Percentiles rank a stretch among this genome's conserved stretches.
Conservation (phyloP, 1,284 basidiomycete genomes). For the Gomphus sp. region DNA sequence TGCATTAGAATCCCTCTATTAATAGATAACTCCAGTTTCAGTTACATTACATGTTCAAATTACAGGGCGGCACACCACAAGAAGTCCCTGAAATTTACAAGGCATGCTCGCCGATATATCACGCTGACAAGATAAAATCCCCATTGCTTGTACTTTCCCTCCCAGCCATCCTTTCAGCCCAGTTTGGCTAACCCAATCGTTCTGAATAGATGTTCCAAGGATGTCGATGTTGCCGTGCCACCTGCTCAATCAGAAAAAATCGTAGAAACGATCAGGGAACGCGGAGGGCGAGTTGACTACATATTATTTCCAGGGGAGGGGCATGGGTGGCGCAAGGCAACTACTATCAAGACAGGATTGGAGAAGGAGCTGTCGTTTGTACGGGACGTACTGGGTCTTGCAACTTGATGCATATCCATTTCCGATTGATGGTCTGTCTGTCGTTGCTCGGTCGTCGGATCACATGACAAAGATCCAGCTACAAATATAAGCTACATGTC, state of each 20-base stretch:
- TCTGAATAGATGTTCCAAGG: slow-evolving; percentile 20
- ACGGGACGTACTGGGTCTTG: slow-evolving; percentile 7
- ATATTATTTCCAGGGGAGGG: slow-evolving; percentile 10
- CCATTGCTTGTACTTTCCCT: slow-evolving; percentile 23
- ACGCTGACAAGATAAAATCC: slow-evolving; percentile 23
- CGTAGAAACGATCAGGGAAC: slow-evolving; percentile 9
- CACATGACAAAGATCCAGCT: too few species aligned
- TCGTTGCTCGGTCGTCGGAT: too few species aligned
- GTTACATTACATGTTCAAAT: too few species aligned
- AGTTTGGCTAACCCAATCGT: not conserved
- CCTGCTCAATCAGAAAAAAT: slow-evolving; percentile 22
- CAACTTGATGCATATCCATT: too few species aligned
- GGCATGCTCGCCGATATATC: slow-evolving; percentile 24
- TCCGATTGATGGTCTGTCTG: too few species aligned
- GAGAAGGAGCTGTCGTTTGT: slow-evolving; percentile 10
- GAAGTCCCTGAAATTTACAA: slow-evolving; percentile 24
- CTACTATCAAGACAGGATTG: slow-evolving; percentile 5
- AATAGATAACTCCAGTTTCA: too few species aligned
- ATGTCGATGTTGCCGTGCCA: slow-evolving; percentile 24
- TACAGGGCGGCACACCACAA: slow-evolving; percentile 24
- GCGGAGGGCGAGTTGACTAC: slow-evolving; percentile 8
- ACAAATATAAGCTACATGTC: too few species aligned
- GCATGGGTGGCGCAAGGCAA: slow-evolving; percentile 11
- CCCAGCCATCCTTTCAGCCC: too few species aligned
- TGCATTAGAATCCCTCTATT: too few species aligned